Conservation (phyloP, 306 rosid species). For the Hippophae rhamnoides region DNA sequence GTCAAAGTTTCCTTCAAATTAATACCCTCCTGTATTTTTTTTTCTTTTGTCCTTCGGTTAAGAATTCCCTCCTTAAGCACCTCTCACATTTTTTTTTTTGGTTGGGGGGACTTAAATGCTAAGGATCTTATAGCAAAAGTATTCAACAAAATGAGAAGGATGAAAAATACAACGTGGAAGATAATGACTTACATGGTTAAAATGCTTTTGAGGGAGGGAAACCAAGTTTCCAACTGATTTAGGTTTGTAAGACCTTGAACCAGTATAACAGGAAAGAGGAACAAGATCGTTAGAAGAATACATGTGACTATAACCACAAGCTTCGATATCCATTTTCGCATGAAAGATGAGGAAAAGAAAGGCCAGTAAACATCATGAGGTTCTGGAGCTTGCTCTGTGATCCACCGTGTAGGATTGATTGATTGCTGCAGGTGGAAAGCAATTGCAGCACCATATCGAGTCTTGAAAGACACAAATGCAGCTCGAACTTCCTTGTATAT, state of each 20-base stretch:
- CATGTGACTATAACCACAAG: slow-evolving; percentile 52
- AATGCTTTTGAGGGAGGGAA: slow-evolving; percentile 75
- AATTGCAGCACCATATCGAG: slow-evolving; percentile 70
- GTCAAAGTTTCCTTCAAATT: no score
- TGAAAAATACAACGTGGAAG: slow-evolving; percentile 5
- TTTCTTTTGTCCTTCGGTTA: no score
- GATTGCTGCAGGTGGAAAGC: slow-evolving; percentile 73
- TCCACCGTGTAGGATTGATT: slow-evolving; percentile 71
- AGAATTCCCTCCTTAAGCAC: no score
- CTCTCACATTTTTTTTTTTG: no score
- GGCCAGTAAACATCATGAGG: slow-evolving; percentile 94
- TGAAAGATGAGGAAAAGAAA: slow-evolving; percentile 72
- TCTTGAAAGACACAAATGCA: slow-evolving; percentile 83
- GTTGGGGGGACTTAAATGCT: no score
- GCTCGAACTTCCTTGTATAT: slow-evolving; percentile 65
- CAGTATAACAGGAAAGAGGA: slow-evolving; percentile 71
- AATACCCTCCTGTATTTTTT: no score
- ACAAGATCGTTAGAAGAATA: slow-evolving; percentile 48
- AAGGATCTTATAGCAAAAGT: no score
- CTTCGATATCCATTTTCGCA: slow-evolving; percentile 83
- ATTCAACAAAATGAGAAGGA: not conserved
- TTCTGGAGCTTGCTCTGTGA: slow-evolving; percentile 82
- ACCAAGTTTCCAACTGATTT: slow-evolving; percentile 61
- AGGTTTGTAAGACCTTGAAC: slow-evolving; percentile 82
- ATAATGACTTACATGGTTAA: slow-evolving; percentile 62